Evolutionary conservation across 345 rosid species (phyloP).

Genomic region (Diplotaxis tenuifolia): DNA sequence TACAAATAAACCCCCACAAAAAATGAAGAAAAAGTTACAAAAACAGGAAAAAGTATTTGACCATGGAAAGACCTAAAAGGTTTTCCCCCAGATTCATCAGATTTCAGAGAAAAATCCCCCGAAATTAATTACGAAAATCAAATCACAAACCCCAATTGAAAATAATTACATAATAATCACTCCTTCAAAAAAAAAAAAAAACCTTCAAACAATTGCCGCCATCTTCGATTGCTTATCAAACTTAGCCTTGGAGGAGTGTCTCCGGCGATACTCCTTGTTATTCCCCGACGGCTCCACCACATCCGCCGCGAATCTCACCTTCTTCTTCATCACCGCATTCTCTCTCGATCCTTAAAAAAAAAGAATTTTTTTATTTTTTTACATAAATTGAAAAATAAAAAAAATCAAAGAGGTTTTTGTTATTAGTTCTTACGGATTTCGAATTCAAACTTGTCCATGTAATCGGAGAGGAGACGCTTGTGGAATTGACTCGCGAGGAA

Average conservation of each 20-base stretch:
- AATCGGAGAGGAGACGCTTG: constrained; percentile 80
- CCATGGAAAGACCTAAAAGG: constrained; percentile 5
- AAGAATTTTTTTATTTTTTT: background rate
- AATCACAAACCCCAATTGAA: constrained; percentile 18
- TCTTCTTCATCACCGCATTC: constrained; percentile 48
- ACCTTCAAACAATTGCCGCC: constrained; percentile 22
- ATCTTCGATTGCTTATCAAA: constrained; percentile 26
- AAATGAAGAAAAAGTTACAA: background rate
- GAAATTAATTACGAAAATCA: constrained; percentile 14
- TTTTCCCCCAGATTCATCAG: constrained; percentile 28
- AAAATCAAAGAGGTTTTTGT: background rate
- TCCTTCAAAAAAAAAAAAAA: background rate
- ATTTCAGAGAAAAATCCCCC: background rate
- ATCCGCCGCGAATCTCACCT: constrained; percentile 75
- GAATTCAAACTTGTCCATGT: constrained; percentile 70
- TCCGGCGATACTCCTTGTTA: constrained; percentile 59
- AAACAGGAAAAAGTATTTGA: background rate
- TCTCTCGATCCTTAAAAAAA: constrained; percentile 21
- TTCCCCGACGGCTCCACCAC: constrained; percentile 71
- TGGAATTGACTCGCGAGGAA: constrained; percentile 67
- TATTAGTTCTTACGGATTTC: constrained; percentile 43
- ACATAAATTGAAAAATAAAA: background rate
- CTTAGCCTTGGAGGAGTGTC: constrained; percentile 29
- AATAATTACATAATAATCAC: constrained; percentile 2
- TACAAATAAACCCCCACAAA: constrained; percentile 8